Percentiles rank a stretch among this genome's conserved stretches.
Conservation (phyloP, 495 filamentous ascomycete species). For the Tetracladium setigerum region DNA sequence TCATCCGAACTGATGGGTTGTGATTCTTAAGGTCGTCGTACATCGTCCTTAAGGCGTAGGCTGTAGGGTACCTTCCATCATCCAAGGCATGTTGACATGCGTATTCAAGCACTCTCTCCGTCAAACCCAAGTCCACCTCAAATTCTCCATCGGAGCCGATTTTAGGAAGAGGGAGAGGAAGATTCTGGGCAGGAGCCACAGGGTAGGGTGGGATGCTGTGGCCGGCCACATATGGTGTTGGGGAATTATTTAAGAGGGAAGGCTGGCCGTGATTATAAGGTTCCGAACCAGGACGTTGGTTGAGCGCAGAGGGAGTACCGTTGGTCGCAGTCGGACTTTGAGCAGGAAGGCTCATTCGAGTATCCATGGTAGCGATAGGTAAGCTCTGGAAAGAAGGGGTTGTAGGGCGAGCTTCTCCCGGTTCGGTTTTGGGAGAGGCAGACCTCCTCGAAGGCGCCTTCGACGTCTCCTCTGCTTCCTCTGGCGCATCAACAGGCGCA, state of each 20-base stretch:
- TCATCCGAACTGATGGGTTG: slow-evolving; percentile 23
- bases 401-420: background rate
- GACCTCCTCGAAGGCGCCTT: background rate
- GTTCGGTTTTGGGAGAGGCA: background rate
- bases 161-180: background rate
- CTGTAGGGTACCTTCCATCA: slow-evolving; percentile 43
- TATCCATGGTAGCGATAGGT: no score
- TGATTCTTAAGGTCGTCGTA: slow-evolving; percentile 40
- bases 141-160: slow-evolving; percentile 4
- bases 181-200: background rate
- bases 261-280: background rate
- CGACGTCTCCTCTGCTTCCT: background rate
- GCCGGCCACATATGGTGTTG: background rate
- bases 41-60: slow-evolving; percentile 44
- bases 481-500: background rate
- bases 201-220: background rate
- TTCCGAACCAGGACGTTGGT: background rate
- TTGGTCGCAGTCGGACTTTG: no score
- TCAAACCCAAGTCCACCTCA: slow-evolving; percentile 14
- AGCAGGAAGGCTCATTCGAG: no score
- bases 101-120: slow-evolving; percentile 30
- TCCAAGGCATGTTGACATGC: slow-evolving; percentile 42
- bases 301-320: no score
- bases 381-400: background rate
- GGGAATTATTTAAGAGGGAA: background rate